Percentiles rank a stretch among this genome's conserved stretches.
These are phyloP conservation scores for Gardenia jasminoides DNA, from an alignment of 257 asterid genomes.

Conservation along the genomic window DNA sequence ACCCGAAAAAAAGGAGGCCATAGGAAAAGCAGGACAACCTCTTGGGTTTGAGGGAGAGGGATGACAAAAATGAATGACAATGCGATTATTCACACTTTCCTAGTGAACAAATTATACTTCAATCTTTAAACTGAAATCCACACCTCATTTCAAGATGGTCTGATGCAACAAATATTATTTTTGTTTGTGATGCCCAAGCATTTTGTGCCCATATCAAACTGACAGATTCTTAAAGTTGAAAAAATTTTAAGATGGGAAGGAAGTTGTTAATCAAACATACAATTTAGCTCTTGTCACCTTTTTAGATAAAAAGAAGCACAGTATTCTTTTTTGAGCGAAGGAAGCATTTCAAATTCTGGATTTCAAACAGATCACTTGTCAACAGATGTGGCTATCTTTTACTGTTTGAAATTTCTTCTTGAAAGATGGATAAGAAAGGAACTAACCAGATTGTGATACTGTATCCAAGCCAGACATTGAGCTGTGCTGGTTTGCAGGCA, in stretches of 20 bases:
- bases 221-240: neutral
- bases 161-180: neutral
- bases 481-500: constrained; percentile 54
- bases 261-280: neutral
- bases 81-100: neutral
- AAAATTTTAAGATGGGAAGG: neutral
- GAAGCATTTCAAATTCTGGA: neutral
- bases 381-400: neutral
- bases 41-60: neutral
- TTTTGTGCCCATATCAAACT: neutral
- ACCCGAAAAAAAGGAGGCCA: neutral
- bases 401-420: neutral
- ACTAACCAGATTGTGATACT: constrained; percentile 75
- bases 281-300: neutral
- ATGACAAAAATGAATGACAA: constrained; percentile 3
- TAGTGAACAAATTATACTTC: neutral
- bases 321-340: neutral
- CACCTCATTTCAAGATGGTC: neutral
- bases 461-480: constrained; percentile 76
- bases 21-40: neutral
- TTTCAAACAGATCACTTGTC: neutral
- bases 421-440: neutral
- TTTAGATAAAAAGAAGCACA: neutral
- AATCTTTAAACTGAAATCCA: neutral
- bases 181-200: neutral